These are phyloP conservation scores for Xylariales sp. DNA, from an alignment of 2,329 filamentous ascomycete species.

Conservation along the genomic window DNA sequence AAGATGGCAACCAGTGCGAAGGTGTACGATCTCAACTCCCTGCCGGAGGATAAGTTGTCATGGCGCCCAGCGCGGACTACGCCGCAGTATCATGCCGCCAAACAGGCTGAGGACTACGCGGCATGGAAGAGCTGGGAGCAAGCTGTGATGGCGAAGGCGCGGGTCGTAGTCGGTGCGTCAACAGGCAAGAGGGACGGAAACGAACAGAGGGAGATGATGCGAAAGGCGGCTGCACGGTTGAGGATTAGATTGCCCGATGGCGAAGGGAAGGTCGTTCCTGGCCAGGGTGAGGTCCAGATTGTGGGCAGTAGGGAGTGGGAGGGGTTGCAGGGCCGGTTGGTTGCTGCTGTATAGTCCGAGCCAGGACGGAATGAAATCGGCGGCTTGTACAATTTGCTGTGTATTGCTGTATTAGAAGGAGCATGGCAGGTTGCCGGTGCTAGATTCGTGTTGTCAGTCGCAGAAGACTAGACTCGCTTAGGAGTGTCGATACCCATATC, in stretches of 20 bases:
- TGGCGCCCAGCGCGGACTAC: conserved; percentile 64
- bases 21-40: conserved; percentile 53
- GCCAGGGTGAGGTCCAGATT: conserved; percentile 41
- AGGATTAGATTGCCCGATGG: conserved; percentile 44
- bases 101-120: conserved; percentile 61
- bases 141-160: conserved; percentile 49
- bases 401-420: no score
- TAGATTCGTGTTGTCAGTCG: no score
- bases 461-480: no score
- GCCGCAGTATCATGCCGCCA: conserved; percentile 62
- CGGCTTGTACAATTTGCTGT: no score
- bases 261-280: conserved; percentile 39
- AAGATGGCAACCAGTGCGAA: conserved; percentile 52
- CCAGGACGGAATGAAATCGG: no score
- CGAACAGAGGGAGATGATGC: conserved; percentile 25
- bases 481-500: no score
- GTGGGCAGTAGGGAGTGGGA: conserved; percentile 53
- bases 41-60: conserved; percentile 56
- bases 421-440: no score
- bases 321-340: conserved; percentile 41
- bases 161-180: conserved; percentile 27
- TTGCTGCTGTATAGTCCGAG: no score
- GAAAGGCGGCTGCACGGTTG: conserved; percentile 40
- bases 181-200: conserved; percentile 8
- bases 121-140: conserved; percentile 56